Evolutionary conservation across 306 rosid species (phyloP), one percentile per base, ranked within the genome.

Genomic region (Quercus parvula): DNA sequence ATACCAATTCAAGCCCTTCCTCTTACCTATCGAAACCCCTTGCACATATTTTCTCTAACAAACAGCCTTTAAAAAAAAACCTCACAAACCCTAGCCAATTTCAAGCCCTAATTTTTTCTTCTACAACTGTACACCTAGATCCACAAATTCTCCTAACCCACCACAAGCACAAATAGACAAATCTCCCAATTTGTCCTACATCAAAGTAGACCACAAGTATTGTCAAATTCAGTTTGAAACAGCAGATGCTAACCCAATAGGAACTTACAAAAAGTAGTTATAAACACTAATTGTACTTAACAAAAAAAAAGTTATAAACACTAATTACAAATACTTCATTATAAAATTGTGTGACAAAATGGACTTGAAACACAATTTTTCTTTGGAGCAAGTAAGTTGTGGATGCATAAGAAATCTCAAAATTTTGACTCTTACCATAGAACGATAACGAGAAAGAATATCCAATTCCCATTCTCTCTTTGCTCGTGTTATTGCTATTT

Each of bases 381-480:
- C 70, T 63, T 73, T 62, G 30, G 57, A 62, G 78, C 64, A 15
- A 55, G 28, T 35, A 56, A 70, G 31, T 28, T 38, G 10, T 73
- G 31, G 19, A 31, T 54, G 52, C 58, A 56, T 24, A 71, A 31
- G 38, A 25, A 19, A 78, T 33, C 28, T 33, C 19, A 62, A 58
- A 78, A 78, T 28, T 38, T 56, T 12, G 46, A 72, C 62, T 52
- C 90, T 77, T 86, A 94, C 97, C 98, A 94, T 67, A 62, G 90
- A 88, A 84, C 80, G 89, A 80, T 89, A 94, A 75, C 97, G 93
- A 57, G 93, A 91, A 77, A 94, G 91, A 85, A 94, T 94, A 81
- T 91, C 98, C 85, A 89, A 81, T 87, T 94, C 98, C 98, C 97
- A 94, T 77, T 94, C 98, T 68, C 96, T 87, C 81, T 85, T 94